These are phyloP conservation scores for Fonsecaea nubica DNA, from an alignment of 2,329 filamentous ascomycete species.

Conservation along the genomic window DNA sequence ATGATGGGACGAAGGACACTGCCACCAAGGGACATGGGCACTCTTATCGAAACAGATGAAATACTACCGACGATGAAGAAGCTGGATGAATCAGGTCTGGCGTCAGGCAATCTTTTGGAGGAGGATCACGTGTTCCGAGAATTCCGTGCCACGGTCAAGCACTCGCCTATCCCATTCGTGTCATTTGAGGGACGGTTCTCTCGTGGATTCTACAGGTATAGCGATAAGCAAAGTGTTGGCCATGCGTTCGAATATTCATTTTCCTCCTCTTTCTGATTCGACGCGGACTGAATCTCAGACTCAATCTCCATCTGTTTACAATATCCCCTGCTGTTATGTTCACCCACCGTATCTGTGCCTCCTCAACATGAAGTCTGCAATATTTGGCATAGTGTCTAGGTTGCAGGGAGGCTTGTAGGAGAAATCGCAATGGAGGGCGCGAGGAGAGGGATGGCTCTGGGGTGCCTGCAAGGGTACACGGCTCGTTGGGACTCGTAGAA, in stretches of 20 bases:
- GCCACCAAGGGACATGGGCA: neutral
- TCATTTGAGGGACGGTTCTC: neutral
- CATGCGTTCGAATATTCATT: no score
- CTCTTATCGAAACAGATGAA: neutral
- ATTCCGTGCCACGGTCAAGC: neutral
- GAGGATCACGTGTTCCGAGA: neutral
- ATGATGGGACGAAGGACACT: neutral
- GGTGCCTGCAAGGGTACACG: no score
- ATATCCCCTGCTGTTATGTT: neutral
- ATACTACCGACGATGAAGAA: neutral
- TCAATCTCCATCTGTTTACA: neutral
- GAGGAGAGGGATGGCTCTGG: neutral
- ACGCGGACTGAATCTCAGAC: no score
- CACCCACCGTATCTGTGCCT: neutral
- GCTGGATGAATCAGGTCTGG: neutral
- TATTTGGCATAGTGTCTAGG: neutral
- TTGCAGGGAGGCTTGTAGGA: neutral
- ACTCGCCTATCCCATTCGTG: neutral
- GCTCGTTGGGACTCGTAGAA: neutral
- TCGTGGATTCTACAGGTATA: no score
- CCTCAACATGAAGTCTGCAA: neutral
- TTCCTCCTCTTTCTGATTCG: no score
- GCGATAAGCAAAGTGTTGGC: no score
- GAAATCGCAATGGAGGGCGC: neutral
- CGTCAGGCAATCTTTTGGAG: neutral